phyloP scores from a whole-genome alignment of 2,329 filamentous ascomycete species.

The Magnaporthiopsis poae region DNA sequence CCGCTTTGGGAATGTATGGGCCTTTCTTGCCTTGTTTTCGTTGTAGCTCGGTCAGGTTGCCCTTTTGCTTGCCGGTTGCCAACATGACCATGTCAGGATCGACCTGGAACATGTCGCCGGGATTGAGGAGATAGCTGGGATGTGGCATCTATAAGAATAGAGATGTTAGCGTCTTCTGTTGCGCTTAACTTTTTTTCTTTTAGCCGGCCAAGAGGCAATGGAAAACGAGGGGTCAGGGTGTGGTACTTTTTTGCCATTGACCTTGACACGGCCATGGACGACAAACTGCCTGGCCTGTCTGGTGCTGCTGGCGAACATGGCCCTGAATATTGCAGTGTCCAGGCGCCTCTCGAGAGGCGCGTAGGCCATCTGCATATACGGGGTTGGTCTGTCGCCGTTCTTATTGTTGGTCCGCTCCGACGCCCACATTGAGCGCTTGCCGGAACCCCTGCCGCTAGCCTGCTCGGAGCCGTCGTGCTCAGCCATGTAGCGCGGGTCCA shows the following conservation, averaged over 20 bases:
- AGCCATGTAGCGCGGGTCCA: constrained; percentile 74
- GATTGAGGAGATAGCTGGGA: constrained; percentile 93
- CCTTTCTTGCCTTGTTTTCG: constrained; percentile 12
- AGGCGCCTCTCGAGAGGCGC: constrained; percentile 81
- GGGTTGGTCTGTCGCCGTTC: constrained; percentile 37
- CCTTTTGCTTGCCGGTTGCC: constrained; percentile 69
- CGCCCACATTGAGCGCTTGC: constrained; percentile 34
- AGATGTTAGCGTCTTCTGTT: constrained; percentile 4
- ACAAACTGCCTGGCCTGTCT: constrained; percentile 91
- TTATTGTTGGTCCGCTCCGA: neutral
- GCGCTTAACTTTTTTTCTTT: neutral
- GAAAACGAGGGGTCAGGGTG: neutral
- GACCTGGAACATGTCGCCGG: constrained; percentile 96
- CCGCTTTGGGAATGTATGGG: constrained; percentile 6
- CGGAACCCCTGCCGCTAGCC: constrained; percentile 74
- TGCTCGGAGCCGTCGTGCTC: constrained; percentile 70
- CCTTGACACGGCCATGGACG: constrained; percentile 82
- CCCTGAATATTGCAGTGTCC: constrained; percentile 88
- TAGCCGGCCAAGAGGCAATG: neutral
- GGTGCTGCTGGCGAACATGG: constrained; percentile 86
- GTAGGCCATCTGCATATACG: constrained; percentile 95
- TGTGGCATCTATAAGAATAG: constrained; percentile 40
- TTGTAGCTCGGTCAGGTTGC: constrained; percentile 17
- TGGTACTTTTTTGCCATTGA: constrained; percentile 86
- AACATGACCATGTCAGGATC: constrained; percentile 79